Conservation (phyloP, 2,329 filamentous ascomycete species). For the Diaporthe helianthi region DNA sequence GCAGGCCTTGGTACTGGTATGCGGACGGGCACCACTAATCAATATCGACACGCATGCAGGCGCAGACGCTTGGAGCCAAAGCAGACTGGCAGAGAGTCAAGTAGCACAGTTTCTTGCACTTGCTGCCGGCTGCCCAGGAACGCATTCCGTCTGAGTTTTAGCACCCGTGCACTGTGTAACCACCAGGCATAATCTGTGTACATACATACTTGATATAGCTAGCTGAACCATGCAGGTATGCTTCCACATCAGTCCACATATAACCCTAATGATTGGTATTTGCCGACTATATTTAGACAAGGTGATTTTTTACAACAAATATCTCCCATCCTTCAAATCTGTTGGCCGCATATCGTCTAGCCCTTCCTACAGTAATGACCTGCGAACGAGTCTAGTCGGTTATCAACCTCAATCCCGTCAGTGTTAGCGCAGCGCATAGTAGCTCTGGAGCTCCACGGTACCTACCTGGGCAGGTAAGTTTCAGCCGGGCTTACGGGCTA, state of each 20-base stretch:
- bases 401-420: background rate
- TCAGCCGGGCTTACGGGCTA: slow-evolving; percentile 23
- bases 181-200: background rate
- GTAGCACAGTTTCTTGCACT: background rate
- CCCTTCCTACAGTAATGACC: background rate
- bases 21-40: slow-evolving; percentile 8
- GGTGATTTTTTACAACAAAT: background rate
- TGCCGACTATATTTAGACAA: slow-evolving; percentile 10
- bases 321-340: background rate
- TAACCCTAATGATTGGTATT: background rate
- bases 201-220: background rate
- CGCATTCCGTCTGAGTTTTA: background rate
- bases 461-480: too few species aligned
- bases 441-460: background rate
- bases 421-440: background rate
- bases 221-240: slow-evolving; percentile 13
- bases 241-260: background rate
- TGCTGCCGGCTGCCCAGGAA: background rate
- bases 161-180: background rate
- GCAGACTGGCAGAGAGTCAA: background rate
- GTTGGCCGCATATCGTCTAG: background rate
- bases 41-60: slow-evolving; percentile 21
- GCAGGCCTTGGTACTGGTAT: too few species aligned
- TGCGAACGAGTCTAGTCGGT: background rate
- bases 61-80: slow-evolving; percentile 13